phyloP scores from a whole-genome alignment of 495 filamentous ascomycete genomes.

The Tuber umbilicatum region DNA sequence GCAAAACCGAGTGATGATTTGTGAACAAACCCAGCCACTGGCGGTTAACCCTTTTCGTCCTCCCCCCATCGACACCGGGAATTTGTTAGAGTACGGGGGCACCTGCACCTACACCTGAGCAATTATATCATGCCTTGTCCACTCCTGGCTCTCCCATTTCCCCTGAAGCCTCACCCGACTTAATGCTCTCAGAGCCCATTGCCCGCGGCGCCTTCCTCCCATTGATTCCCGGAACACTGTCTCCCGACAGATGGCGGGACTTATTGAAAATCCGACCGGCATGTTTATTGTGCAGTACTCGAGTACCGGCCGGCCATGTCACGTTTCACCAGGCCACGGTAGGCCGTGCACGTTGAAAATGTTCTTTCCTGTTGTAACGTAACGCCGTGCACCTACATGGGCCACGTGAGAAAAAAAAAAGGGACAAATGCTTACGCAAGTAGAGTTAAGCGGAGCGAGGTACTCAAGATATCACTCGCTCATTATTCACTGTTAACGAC shows the following conservation, averaged over 20 bases:
- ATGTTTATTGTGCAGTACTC: not conserved
- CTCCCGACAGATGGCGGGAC: not conserved
- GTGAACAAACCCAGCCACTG: not conserved
- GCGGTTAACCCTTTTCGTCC: not conserved
- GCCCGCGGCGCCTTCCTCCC: not conserved
- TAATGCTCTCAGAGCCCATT: not conserved
- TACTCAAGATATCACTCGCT: constrained; percentile 1
- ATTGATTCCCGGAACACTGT: not conserved
- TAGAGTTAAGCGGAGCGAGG: not conserved
- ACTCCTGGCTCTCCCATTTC: not conserved
- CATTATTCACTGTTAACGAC: not conserved
- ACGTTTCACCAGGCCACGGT: not conserved
- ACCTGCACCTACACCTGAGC: not conserved
- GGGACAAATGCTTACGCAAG: not conserved
- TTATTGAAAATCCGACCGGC: not conserved
- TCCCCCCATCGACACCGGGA: not conserved
- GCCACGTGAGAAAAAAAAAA: not conserved
- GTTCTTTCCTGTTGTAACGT: not conserved
- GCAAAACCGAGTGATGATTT: not conserved
- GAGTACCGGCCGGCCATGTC: not conserved
- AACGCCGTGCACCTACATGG: not conserved
- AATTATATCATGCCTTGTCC: not conserved
- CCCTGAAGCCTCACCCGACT: not conserved
- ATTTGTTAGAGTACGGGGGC: not conserved
- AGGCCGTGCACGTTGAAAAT: not conserved